Evolutionary conservation across 2,329 filamentous ascomycete genomes (phyloP).

Genomic region (Diplocarpon rosae): DNA sequence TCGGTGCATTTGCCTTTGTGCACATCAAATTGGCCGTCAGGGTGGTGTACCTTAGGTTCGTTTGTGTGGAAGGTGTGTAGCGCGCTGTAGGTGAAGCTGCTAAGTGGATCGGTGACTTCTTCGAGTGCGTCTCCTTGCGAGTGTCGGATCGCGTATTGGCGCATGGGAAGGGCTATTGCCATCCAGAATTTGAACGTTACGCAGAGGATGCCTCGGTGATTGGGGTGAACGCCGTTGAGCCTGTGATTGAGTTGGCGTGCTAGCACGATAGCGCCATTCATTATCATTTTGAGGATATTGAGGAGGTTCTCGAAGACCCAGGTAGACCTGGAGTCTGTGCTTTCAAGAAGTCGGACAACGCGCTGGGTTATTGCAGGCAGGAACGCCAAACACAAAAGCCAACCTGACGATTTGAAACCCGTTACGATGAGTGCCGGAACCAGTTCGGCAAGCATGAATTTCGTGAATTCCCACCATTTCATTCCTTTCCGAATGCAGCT

Average conservation of each 20-base stretch:
- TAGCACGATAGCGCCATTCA: constrained; percentile 11
- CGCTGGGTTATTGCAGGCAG: constrained; percentile 13
- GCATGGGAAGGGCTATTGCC: constrained; percentile 12
- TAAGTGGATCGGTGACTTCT: constrained; percentile 11
- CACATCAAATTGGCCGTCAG: constrained; percentile 4
- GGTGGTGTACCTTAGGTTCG: constrained; percentile 1
- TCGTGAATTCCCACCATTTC: constrained; percentile 16
- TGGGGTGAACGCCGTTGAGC: constrained; percentile 6
- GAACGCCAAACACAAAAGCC: constrained; percentile 20
- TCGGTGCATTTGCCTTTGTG: constrained; percentile 3
- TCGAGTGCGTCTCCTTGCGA: constrained; percentile 2
- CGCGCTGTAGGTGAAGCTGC: constrained; percentile 8
- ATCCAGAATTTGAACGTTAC: constrained; percentile 20
- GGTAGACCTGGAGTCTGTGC: constrained; percentile 2
- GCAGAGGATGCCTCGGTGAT: constrained; percentile 14
- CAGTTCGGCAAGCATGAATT: constrained; percentile 22
- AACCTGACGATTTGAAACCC: constrained; percentile 18
- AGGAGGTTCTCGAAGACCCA: constrained; percentile 10
- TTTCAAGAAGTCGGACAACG: constrained; percentile 7
- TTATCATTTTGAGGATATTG: constrained; percentile 19
- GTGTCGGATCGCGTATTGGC: constrained; percentile 8
- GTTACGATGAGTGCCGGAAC: constrained; percentile 19
- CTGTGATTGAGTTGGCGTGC: neutral
- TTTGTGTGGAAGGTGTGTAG: constrained; percentile 2
- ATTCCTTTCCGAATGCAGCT: constrained; percentile 15